Evolutionary conservation across 2,329 filamentous ascomycete genomes (phyloP), one percentile per base, ranked within the genome.

Genomic region (Aschersonia sp.): DNA sequence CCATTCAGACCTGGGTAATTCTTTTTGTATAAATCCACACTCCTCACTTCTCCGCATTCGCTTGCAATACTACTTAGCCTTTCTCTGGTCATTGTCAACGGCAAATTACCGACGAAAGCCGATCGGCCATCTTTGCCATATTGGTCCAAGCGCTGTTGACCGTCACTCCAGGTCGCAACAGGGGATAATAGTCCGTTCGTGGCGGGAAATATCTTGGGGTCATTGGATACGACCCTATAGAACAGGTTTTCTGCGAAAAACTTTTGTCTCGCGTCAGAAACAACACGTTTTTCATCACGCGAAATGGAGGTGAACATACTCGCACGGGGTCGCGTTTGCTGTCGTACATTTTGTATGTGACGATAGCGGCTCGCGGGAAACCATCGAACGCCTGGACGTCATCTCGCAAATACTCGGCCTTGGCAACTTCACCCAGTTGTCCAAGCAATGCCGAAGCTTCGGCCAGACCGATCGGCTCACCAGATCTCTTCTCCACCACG

Each of bases 331-430:
- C 69, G 29, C 76, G 68, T 30, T 61, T 63, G 3, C 70, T 62
- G 50, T 79, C 72, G 45, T 75, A 80, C 52, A 65, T 65, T 41
- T 65, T 60, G 51, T 73, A 80, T 30, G 71, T 65, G 31, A 77
- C 67, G 4, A 76, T 52, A 2, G 76, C 63, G 2, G 66, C 61
- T 9, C 59, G 58, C 5, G 64, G 60, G 5, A 72, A 55, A 0
- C 57, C 54, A 48, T 70, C 59, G 5, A 56, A 53, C 1, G 59
- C 51, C 40, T 65, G 63, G 6, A 65, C 55, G 3, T 63, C 52
- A 0, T 53, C 43, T 28, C 63, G 57, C 5, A 75, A 52, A 7
- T 55, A 46, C 48, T 70, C 65, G 7, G 65, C 59, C 48, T 61
- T 65, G 43, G 55, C 55, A 28, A 80, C 60, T 0, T 64, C 55